Evolutionary conservation across 73 alveolate genomes (phyloP).

Genomic region (Paramecium primaurelia): DNA sequence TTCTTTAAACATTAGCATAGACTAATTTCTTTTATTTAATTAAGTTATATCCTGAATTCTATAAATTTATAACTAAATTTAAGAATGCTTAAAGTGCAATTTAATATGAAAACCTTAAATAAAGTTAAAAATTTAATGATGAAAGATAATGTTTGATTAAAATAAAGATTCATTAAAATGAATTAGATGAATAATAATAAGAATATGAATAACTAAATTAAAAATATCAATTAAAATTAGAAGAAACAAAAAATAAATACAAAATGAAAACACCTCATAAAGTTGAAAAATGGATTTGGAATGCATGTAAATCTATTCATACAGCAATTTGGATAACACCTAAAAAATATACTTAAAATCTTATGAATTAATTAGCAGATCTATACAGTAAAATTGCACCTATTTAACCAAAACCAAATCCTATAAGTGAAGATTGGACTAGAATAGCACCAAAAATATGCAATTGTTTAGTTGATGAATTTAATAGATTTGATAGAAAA

Average conservation of each 20-base stretch:
- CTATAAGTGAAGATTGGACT: background rate
- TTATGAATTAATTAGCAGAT: background rate
- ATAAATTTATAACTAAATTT: background rate
- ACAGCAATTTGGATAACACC: background rate
- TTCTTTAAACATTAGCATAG: background rate
- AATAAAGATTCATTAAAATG: background rate
- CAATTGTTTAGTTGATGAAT: background rate
- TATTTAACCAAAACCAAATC: background rate
- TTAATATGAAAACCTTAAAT: background rate
- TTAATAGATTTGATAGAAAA: background rate
- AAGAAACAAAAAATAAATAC: background rate
- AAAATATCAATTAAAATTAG: background rate
- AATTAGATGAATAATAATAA: background rate
- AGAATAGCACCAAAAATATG: background rate
- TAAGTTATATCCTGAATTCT: background rate
- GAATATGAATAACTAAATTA: background rate
- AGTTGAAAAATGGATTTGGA: background rate
- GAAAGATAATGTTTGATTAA: background rate
- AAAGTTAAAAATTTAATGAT: background rate
- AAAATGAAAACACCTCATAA: background rate
- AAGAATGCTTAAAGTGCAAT: background rate
- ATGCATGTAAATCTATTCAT: background rate
- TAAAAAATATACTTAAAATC: background rate
- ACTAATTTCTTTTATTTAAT: background rate
- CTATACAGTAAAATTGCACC: background rate